These are phyloP conservation scores for Bipolaris sorokiniana DNA, from an alignment of 2,329 filamentous ascomycete genomes.

Conservation along the genomic window DNA sequence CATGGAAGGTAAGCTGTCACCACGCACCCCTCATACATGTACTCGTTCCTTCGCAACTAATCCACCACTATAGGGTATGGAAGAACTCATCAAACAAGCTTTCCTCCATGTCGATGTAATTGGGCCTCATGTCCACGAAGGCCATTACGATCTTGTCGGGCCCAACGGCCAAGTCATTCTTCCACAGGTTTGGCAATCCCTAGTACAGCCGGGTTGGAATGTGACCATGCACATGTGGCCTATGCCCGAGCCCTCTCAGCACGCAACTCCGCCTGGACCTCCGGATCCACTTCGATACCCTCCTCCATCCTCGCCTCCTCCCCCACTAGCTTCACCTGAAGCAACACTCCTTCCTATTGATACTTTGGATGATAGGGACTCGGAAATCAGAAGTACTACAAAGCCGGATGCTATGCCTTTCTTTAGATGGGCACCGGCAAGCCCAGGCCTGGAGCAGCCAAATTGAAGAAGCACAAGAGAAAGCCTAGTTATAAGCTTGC, in stretches of 20 bases:
- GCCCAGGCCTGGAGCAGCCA: too few species aligned
- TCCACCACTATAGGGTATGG: slow-evolving; percentile 50
- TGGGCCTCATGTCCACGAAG: slow-evolving; percentile 53
- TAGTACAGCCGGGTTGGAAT: slow-evolving; percentile 56
- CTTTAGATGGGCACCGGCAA: too few species aligned
- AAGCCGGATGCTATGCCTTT: too few species aligned
- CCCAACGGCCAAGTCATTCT: slow-evolving; percentile 58
- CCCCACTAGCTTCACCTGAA: too few species aligned
- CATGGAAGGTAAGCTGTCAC: slow-evolving; percentile 52
- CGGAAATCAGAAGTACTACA: too few species aligned
- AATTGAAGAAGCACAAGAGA: too few species aligned
- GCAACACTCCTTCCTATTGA: too few species aligned
- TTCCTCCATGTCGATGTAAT: slow-evolving; percentile 56
- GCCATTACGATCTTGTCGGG: slow-evolving; percentile 56
- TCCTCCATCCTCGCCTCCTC: too few species aligned
- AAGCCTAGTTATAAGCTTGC: too few species aligned
- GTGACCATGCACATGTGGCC: slow-evolving; percentile 60
- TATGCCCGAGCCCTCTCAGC: slow-evolving; percentile 45
- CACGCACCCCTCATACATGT: slow-evolving; percentile 67
- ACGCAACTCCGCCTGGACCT: slow-evolving; percentile 15
- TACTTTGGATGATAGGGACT: too few species aligned
- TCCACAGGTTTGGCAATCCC: slow-evolving; percentile 57
- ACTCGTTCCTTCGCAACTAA: slow-evolving; percentile 38
- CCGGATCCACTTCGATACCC: too few species aligned
- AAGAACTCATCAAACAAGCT: slow-evolving; percentile 57